Percentiles rank a stretch among this genome's conserved stretches.
These are phyloP conservation scores for Pseudogymnoascus sp. DNA, from an alignment of 2,329 filamentous ascomycete species.

Conservation along the genomic window DNA sequence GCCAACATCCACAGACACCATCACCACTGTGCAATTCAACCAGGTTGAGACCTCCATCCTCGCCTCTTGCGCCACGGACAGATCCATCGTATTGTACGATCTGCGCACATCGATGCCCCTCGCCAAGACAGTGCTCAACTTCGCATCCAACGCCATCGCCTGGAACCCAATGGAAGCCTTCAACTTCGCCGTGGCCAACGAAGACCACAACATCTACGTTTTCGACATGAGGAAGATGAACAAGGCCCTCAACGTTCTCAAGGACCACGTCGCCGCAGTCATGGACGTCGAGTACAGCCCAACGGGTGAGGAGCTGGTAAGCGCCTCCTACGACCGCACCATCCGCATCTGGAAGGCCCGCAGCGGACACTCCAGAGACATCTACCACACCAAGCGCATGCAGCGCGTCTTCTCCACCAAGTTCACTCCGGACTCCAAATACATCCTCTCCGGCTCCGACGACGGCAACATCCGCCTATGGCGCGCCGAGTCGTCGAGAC, in stretches of 20 bases:
- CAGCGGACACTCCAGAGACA: conserved; percentile 76
- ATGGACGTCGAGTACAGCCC: conserved; percentile 97
- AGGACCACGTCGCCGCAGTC: conserved; percentile 81
- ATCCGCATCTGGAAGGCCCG: conserved; percentile 76
- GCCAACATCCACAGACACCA: conserved; percentile 85
- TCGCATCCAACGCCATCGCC: conserved; percentile 73
- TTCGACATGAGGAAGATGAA: conserved; percentile 93
- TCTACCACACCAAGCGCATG: conserved; percentile 98
- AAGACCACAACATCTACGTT: conserved; percentile 85
- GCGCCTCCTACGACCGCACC: conserved; percentile 80
- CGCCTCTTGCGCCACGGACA: conserved; percentile 75
- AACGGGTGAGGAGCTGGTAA: conserved; percentile 88
- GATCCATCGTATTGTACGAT: conserved; percentile 85
- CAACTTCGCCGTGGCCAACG: conserved; percentile 86
- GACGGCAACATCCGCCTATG: conserved; percentile 89
- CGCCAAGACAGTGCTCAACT: conserved; percentile 69
- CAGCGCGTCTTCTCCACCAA: conserved; percentile 80
- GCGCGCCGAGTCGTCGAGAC: conserved; percentile 75
- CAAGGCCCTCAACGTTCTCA: conserved; percentile 79
- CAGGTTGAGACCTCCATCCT: conserved; percentile 88
- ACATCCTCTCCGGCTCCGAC: conserved; percentile 82
- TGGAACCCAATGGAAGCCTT: conserved; percentile 98
- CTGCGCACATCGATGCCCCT: conserved; percentile 78
- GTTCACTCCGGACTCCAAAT: conserved; percentile 85
- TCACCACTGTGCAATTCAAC: conserved; percentile 83